Base-by-base conservation (phyloP, 2,329 filamentous ascomycete genomes). In the Gaeumannomyces sp. region DNA sequence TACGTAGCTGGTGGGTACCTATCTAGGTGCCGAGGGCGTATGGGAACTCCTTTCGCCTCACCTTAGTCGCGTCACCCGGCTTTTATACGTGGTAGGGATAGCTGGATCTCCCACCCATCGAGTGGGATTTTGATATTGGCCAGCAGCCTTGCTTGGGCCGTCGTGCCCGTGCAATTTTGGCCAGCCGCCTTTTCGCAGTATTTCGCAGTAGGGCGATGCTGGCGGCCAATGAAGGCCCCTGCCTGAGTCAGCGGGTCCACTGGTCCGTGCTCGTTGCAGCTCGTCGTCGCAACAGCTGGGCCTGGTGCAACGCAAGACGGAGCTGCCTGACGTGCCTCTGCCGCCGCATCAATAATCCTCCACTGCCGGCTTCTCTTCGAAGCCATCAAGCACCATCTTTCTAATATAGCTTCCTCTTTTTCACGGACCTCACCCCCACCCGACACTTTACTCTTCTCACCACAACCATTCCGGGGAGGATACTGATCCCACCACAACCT, bases 311-410 rank as follows among this genome's bases (percentile, higher is more conserved):
- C 66, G 59, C 71, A 68, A 76, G 76, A 74, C 75, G 76, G 73
- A 77, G 75, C 76, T 74, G 72, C 76, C 75, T 81, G 79, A 81
- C 79, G 78, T 81, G 79, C 76, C 79, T 73, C 68, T 68, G 70
- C 67, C 63, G 35, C 64, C 64, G 62, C 45, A 53, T 53, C 45
- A 22, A 53, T 53, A 53, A 53, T 53, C 45, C 45, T 53, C 45
- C 19, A n/a, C 45, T 53, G 45, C 45, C 22, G 45, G 45, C 19
- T 53, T 53, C 33, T 45, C 38, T 16, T 16, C 3, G 38, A 58
- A 13, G n/a, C 56, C 56, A 22, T 27, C 56, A 27, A 58, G 56
- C 57, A 27, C 27, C 56, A 59, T 16, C 57, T 59, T 28, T 28
- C 25, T 19, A 28, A 25, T 59, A 22, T 59, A 59, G 27, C 27